Percentiles rank a stretch among this genome's conserved stretches.
Conservation (phyloP, 345 rosid species). For the Passiflora organensis region DNA sequence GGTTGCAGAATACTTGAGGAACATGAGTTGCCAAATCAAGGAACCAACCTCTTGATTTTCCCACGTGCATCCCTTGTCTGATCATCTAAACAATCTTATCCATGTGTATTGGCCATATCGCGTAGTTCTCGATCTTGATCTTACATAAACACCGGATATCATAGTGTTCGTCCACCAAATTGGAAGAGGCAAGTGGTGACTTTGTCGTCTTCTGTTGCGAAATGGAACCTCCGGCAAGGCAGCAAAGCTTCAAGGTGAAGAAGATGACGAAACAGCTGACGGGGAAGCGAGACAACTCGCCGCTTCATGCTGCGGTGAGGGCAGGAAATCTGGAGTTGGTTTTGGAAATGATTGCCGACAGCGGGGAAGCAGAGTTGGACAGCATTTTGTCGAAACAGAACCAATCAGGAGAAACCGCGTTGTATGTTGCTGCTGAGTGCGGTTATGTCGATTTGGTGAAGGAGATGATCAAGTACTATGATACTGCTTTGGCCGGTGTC, state of each 20-base stretch:
- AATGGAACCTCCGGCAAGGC: constrained; percentile 30
- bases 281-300: constrained; percentile 64
- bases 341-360: constrained; percentile 42
- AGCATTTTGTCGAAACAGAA: constrained; percentile 56
- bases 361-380: constrained; percentile 40
- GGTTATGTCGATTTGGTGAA: constrained; percentile 60
- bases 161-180: neutral
- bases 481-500: constrained; percentile 44
- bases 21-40: neutral
- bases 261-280: constrained; percentile 73
- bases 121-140: neutral
- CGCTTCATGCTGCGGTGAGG: constrained; percentile 61
- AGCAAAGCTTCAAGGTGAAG: constrained; percentile 34
- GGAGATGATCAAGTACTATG: constrained; percentile 55
- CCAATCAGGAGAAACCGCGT: constrained; percentile 76
- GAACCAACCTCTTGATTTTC: neutral
- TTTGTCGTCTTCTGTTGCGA: neutral
- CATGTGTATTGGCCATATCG: neutral
- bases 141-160: neutral
- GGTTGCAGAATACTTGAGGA: constrained; percentile 8
- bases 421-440: constrained; percentile 77
- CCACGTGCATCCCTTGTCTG: neutral
- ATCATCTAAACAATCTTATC: neutral
- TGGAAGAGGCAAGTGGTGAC: neutral
- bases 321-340: constrained; percentile 46